Base-by-base conservation (phyloP, 2,329 filamentous ascomycete species). In the Xylariaceae sp. region DNA sequence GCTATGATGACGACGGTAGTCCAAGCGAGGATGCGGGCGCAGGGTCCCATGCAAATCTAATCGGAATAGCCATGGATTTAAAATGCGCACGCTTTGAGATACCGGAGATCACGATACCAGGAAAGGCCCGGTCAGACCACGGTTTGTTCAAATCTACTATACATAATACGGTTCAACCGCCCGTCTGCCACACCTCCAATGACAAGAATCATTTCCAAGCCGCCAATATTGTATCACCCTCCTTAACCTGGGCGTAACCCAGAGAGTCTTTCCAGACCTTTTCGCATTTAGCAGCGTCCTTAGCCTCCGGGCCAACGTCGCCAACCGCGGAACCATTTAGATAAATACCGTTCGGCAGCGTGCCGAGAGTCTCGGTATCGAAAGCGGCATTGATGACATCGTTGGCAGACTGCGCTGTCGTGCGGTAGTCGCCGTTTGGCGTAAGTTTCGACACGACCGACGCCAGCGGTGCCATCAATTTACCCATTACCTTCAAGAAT, bases 301-400 rank as follows among this genome's bases (percentile, higher is more conserved):
- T 63, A 2, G 66, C 62, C 57, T 70, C 67, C 1, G 54, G 47
- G 5, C 61, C 57, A 10, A 52, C 55, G 2, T 62, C 59, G 2
- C 37, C 26, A 19, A 57, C 42, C 10, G 49, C 52, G 7, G 34
- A 39, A 1, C 70, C 68, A 51, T 71, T 55, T 18, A 71, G 51
- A 51, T 71, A 70, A 10, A 67, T 13, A n/a, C 56, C 68, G 41
- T 71, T 69, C n/a, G 67, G 68, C 18, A 36, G 50, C 52, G 61
- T 57, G 5, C 65, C 65, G 0, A 67, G 34, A 5, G 49, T 58
- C 48, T 63, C 29, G 19, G 55, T 53, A 16, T 65, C 64, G 30
- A 70, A 65, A 1, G 65, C 64, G 1, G 68, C 64, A 0, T 52
- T 42, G 18, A 72, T 12, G 21, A 71, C 56, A 49, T 72, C 65